These are phyloP conservation scores for Castanea mollissima DNA, from an alignment of 306 rosid species.

Conservation along the genomic window DNA sequence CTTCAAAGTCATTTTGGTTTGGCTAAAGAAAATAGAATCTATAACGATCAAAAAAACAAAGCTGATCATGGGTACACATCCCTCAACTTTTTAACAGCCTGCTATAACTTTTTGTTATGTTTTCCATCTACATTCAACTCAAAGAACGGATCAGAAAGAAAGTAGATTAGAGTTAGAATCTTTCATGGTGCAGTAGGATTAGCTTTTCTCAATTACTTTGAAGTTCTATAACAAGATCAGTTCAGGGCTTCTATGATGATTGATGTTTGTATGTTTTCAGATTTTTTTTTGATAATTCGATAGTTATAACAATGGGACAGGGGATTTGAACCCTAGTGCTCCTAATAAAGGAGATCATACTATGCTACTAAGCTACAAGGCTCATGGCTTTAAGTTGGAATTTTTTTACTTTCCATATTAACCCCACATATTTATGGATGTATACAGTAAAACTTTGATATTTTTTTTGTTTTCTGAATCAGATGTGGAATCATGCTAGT, in stretches of 20 bases:
- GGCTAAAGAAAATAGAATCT: no score
- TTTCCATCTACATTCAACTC: background rate
- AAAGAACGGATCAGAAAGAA: background rate
- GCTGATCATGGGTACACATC: background rate
- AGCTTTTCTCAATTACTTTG: background rate
- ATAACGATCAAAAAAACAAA: no score
- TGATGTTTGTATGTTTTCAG: background rate
- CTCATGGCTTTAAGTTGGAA: background rate
- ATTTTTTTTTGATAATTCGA: no score
- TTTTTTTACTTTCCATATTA: conserved; percentile 4
- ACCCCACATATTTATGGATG: background rate
- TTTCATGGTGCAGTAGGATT: background rate
- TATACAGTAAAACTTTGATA: conserved; percentile 7
- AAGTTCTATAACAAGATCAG: background rate
- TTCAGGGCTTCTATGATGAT: background rate
- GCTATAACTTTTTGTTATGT: background rate
- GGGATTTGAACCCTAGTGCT: no score
- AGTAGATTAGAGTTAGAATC: background rate
- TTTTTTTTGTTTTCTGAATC: conserved; percentile 26
- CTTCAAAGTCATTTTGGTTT: no score
- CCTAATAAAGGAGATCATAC: no score
- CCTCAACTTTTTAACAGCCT: background rate
- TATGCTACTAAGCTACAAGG: no score
- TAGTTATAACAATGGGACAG: no score
- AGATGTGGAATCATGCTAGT: conserved; percentile 93